Base-by-base conservation (phyloP, 1,284 basidiomycete species). In the Ceratobasidium sp. region DNA sequence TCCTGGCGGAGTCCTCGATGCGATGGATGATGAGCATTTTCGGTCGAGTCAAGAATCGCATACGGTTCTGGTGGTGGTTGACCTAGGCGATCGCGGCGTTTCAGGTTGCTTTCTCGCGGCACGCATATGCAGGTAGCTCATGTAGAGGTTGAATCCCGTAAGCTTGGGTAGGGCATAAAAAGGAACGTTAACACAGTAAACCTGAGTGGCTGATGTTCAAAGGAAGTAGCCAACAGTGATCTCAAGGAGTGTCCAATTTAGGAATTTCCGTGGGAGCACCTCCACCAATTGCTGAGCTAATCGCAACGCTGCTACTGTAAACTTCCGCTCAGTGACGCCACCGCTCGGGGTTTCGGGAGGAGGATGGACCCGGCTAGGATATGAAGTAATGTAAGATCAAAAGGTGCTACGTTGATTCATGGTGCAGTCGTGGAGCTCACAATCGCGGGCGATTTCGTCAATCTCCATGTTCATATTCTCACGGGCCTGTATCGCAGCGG, bases 21-120 rank as follows among this genome's bases (percentile, higher is more conserved):
- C 64, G 61, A 40, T 61, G 61, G 73, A 63, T 76, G 73, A 5
- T 76, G 73, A 9, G 73, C 63, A 39, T 64, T 63, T 26, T 76
- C 73, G n/a, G 61, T 66, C 1, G 73, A 76, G 73, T 76, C 13
- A 76, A 23, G 73, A 76, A 76, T n/a, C 63, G 26, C 61, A 76
- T 76, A 40, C 73, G 73, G 28, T 76, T 76, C 51, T 76, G 73
- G 40, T 76, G 73, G 40, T 76, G 73, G 33, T 67, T 66, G 10
- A 61, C 73, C 53, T 76, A 61, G 13, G 63, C 63, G 13, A 64
- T 63, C 39, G 67, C 51, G 46, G 51, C 63, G 40, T 58, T 76
- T 18, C 73, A 39, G 46, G 67, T 56, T 3, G 61, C 26, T n/a
- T 63, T n/a, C 51, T 76, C 73, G 20, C 73, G 73, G 9, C 67